A percentile compares a stretch with the other conserved stretches of the same genome.
These are phyloP conservation scores for Garcia nutans DNA, from an alignment of 345 rosid genomes.

Conservation along the genomic window DNA sequence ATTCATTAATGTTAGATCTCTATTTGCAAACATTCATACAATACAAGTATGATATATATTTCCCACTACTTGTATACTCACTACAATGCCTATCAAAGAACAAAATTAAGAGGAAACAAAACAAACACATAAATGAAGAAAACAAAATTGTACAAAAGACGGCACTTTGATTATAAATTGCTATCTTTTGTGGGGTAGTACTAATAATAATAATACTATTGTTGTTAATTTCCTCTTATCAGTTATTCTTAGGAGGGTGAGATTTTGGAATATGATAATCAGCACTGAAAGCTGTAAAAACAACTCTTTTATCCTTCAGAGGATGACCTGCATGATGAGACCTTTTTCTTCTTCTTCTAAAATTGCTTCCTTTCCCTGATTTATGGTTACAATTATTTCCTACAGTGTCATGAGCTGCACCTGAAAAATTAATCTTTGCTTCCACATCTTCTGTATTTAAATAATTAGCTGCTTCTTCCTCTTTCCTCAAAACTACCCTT, in stretches of 20 bases:
- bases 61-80: not conserved
- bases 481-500: conserved; percentile 11
- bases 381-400: conserved; percentile 23
- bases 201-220: no score
- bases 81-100: not conserved
- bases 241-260: conserved; percentile 58
- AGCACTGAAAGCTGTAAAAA: conserved; percentile 49
- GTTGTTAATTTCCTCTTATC: not conserved
- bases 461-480: not conserved
- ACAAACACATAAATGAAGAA: not conserved
- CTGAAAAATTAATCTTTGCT: conserved; percentile 22
- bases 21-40: conserved; percentile 1
- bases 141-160: conserved; percentile 20
- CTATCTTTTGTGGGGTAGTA: not conserved
- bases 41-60: conserved; percentile 12
- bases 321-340: not conserved
- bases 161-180: not conserved
- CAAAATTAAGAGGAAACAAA: not conserved
- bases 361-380: not conserved
- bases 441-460: not conserved
- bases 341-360: not conserved
- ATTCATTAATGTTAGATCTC: conserved; percentile 3
- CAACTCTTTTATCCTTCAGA: conserved; percentile 24
- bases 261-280: conserved; percentile 51
- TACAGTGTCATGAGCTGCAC: conserved; percentile 21